Base-by-base conservation (phyloP, 1,284 basidiomycete species). In the Rhodotorula sp. region DNA sequence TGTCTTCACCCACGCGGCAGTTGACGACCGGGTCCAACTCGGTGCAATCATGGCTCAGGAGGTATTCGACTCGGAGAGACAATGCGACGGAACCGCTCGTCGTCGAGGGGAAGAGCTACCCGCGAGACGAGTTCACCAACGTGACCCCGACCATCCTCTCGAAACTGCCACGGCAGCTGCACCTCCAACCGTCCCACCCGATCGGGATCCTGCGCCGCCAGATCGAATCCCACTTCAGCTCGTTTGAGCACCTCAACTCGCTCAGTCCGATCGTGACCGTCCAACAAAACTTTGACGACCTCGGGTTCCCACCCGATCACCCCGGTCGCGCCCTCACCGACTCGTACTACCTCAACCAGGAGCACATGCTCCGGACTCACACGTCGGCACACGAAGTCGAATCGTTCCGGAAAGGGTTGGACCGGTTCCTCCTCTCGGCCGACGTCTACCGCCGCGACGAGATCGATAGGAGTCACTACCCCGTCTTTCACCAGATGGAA, bases 361-460 rank as follows among this genome's bases (percentile, higher is more conserved):
- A 87, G 75, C 85, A 89, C 75, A 95, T 99, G 89, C 87, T 99
- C 61, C 89, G 96, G 57, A 99, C 96, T 0, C 96, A 99, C 81
- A 98, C 96, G 0, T 94, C 91, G 29, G 93, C 96, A 4, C 96
- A 99, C 81, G 95, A 99, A 83, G 91, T 99, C 48, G 93, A 95
- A 74, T 88, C 89, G 10, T 99, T 97, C 81, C 82, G 85, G 55
- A 82, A 84, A 49, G 91, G 91, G 7, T 84, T 89, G 76, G 87
- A 90, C 49, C 85, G 85, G 64, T 99, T 95, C 91, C 84, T 99
- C 46, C 85, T 99, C 61, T 91, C 94, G 2, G 95, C 96, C n/a
- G 96, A 99, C 83, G 96, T 99, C 59, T 99, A 98, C 82, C 84
- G 96, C 56, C 87, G 96, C 75, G 96, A 99, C 86, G 96, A 99